Percentiles rank a stretch among this genome's conserved stretches.
phyloP scores from a whole-genome alignment of 805 yeast species.

The Candida gorgasii region DNA sequence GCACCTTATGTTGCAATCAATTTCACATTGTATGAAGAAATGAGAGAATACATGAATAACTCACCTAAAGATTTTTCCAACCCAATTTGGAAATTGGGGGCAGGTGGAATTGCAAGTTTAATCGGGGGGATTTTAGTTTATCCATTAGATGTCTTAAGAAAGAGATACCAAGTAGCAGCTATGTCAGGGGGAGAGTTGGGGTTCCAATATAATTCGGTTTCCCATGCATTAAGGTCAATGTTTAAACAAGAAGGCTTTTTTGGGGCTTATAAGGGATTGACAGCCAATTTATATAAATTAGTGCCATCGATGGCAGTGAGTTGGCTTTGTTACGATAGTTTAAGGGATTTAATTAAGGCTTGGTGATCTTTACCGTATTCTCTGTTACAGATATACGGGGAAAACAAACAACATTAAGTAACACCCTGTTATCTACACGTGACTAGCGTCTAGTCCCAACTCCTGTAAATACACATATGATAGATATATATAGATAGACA shows the following conservation, averaged over 20 bases:
- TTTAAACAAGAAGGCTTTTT: constrained; percentile 69
- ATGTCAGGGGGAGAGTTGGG: constrained; percentile 81
- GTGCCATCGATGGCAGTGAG: constrained; percentile 96
- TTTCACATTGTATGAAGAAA: constrained; percentile 83
- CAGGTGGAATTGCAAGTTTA: constrained; percentile 89
- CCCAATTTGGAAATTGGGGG: constrained; percentile 58
- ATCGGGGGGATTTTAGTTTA: constrained; percentile 88
- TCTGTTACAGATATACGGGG: no score
- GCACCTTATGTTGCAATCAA: constrained; percentile 96
- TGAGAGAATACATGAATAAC: constrained; percentile 56
- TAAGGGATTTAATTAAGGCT: constrained; percentile 45
- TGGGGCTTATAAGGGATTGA: constrained; percentile 73
- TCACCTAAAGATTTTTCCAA: constrained; percentile 37
- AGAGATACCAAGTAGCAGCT: constrained; percentile 87
- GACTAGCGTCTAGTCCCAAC: no score
- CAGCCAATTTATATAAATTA: constrained; percentile 83
- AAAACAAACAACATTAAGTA: no score
- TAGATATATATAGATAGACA: no score
- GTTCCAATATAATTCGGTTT: constrained; percentile 73
- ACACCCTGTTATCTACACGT: no score
- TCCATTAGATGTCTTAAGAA: constrained; percentile 86
- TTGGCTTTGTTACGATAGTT: constrained; percentile 81
- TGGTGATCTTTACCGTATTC: constrained; percentile 31
- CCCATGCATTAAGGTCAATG: constrained; percentile 72
- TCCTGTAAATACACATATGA: no score